Percentiles rank a stretch among this genome's conserved stretches.
Evolutionary conservation across 192 early-diverging fungal genomes (phyloP).

Genomic region (Chytriomyces sp.): DNA sequence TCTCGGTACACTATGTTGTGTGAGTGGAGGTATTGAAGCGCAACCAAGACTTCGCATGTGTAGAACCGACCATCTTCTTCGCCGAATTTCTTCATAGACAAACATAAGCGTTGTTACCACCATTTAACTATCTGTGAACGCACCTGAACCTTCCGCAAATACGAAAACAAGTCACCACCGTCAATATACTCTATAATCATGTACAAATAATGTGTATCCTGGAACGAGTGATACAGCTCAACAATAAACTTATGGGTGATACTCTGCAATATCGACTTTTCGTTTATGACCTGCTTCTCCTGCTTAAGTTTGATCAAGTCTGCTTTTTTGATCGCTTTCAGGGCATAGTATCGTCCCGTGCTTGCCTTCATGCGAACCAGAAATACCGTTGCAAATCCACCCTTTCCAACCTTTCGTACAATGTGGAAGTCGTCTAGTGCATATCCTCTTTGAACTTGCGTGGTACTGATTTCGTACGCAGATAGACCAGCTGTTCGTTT

Average conservation of each 20-base stretch:
- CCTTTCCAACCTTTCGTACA: constrained; percentile 53
- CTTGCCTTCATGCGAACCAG: constrained; percentile 47
- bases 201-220: constrained; percentile 52
- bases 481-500: constrained; percentile 41
- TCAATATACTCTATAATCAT: constrained; percentile 63
- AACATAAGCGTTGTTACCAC: background rate
- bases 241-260: constrained; percentile 57
- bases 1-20: constrained; percentile 79
- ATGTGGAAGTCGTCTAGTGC: constrained; percentile 54
- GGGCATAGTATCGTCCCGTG: constrained; percentile 57
- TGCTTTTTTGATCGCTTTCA: constrained; percentile 61
- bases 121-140: background rate
- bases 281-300: constrained; percentile 60
- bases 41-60: constrained; percentile 71
- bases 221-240: constrained; percentile 58
- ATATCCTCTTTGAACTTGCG: constrained; percentile 35
- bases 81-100: constrained; percentile 57
- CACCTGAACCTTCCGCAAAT: constrained; percentile 49
- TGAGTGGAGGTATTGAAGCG: constrained; percentile 78
- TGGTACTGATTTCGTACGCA: constrained; percentile 50
- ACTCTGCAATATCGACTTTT: constrained; percentile 56
- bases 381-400: constrained; percentile 58
- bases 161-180: constrained; percentile 60
- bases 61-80: constrained; percentile 78
- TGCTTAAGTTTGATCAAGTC: constrained; percentile 57